These are phyloP conservation scores for Kwoniella pini DNA, from an alignment of 768 basidiomycete species.

Conservation along the genomic window DNA sequence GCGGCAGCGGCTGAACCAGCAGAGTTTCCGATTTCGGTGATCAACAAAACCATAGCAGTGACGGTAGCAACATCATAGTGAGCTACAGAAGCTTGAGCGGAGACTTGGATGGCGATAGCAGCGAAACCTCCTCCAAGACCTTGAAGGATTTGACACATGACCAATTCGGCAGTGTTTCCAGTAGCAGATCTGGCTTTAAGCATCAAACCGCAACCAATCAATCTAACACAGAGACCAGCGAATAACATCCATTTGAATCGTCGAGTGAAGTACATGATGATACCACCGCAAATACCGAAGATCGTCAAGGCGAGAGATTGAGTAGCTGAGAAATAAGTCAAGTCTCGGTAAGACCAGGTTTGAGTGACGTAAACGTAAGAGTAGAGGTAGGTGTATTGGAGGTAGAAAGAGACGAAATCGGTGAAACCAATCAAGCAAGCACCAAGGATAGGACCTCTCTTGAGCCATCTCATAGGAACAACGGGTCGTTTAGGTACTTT, in stretches of 20 bases:
- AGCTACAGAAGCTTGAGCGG: constrained; percentile 67
- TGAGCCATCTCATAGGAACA: constrained; percentile 63
- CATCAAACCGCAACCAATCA: constrained; percentile 69
- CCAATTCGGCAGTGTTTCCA: constrained; percentile 56
- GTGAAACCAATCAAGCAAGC: constrained; percentile 65
- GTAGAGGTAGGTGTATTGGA: constrained; percentile 73
- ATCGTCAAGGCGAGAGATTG: constrained; percentile 64
- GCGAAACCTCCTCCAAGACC: constrained; percentile 75
- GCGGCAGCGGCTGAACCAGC: constrained; percentile 66
- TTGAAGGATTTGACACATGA: constrained; percentile 70
- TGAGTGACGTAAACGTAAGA: constrained; percentile 58
- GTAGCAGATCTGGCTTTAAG: constrained; percentile 67
- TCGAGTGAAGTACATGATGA: constrained; percentile 61
- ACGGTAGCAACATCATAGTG: constrained; percentile 69
- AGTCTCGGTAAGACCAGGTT: constrained; percentile 61
- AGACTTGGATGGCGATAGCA: constrained; percentile 62
- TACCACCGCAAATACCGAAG: constrained; percentile 66
- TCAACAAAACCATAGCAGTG: constrained; percentile 64
- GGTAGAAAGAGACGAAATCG: constrained; percentile 57
- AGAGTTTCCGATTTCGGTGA: constrained; percentile 69
- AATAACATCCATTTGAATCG: constrained; percentile 65
- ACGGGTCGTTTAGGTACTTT: constrained; percentile 64
- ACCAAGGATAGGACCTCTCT: constrained; percentile 64
- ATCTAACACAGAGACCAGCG: constrained; percentile 63
- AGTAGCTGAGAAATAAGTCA: constrained; percentile 67